Conservation (phyloP, 176 grass and related monocot genomes). For the Triticum timopheevii region DNA sequence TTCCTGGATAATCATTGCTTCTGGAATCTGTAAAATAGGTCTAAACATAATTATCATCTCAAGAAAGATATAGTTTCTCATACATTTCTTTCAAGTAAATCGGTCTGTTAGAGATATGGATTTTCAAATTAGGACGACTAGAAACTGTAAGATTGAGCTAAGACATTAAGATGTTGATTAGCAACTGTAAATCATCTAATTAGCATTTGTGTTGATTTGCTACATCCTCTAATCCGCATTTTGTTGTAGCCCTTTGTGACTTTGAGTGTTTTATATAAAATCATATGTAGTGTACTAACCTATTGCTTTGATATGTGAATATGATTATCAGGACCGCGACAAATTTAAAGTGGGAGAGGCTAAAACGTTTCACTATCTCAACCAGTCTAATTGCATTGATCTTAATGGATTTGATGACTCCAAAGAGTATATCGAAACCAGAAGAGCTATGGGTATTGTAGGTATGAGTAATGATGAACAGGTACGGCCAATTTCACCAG, state of each 20-base stretch:
- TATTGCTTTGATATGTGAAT: slow-evolving; percentile 20
- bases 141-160: background rate
- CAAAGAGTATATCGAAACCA: slow-evolving; percentile 77
- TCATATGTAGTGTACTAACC: slow-evolving; percentile 6
- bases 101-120: background rate
- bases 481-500: slow-evolving; percentile 41
- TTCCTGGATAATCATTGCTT: background rate
- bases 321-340: slow-evolving; percentile 49
- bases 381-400: slow-evolving; percentile 85
- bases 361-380: slow-evolving; percentile 86
- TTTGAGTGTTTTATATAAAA: background rate
- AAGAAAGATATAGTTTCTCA: background rate
- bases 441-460: slow-evolving; percentile 86
- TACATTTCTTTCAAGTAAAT: slow-evolving; percentile 21
- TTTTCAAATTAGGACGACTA: background rate
- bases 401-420: slow-evolving; percentile 88
- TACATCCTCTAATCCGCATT: background rate
- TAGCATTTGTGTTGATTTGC: background rate
- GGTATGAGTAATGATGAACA: slow-evolving; percentile 80
- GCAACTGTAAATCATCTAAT: background rate
- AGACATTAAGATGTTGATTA: background rate
- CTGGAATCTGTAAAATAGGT: background rate
- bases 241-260: background rate
- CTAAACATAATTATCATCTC: background rate
- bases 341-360: slow-evolving; percentile 83